Evolutionary conservation across 2,329 filamentous ascomycete genomes (phyloP).

Genomic region (Calonectria hongkongensis): DNA sequence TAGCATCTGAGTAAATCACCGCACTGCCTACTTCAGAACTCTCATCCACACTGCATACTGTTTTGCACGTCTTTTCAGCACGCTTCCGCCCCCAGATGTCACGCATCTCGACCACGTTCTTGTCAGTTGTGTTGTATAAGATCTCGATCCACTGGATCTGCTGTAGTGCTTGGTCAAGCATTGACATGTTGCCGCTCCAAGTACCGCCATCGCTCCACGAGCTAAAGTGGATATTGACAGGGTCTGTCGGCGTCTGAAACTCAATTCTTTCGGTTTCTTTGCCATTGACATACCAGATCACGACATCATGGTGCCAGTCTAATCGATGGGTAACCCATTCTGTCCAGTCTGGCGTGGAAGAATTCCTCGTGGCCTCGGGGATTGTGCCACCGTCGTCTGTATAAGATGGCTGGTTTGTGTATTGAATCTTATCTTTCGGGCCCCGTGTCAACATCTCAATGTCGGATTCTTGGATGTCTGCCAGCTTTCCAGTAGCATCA

Average conservation of each 20-base stretch:
- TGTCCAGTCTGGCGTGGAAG: conserved; percentile 69
- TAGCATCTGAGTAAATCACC: conserved; percentile 4
- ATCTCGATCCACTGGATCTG: conserved; percentile 78
- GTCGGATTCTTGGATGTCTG: conserved; percentile 68
- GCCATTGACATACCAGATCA: conserved; percentile 73
- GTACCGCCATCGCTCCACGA: conserved; percentile 75
- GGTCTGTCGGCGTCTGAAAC: conserved; percentile 72
- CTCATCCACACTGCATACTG: conserved; percentile 50
- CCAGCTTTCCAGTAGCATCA: conserved; percentile 55
- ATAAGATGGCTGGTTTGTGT: conserved; percentile 76
- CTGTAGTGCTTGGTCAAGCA: conserved; percentile 69
- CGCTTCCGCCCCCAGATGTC: conserved; percentile 11
- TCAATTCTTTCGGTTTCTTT: conserved; percentile 67
- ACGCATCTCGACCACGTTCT: conserved; percentile 28
- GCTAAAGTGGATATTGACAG: conserved; percentile 72
- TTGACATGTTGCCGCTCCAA: conserved; percentile 74
- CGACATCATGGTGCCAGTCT: conserved; percentile 73
- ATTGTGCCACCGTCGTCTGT: conserved; percentile 66
- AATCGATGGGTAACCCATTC: conserved; percentile 75
- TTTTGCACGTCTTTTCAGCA: conserved; percentile 34
- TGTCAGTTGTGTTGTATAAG: conserved; percentile 65
- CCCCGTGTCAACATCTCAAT: conserved; percentile 70
- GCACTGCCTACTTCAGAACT: conserved; percentile 30
- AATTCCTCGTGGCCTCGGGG: conserved; percentile 64
- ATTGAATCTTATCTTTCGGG: conserved; percentile 65